A percentile compares a stretch with the other conserved stretches of the same genome.
These are phyloP conservation scores for Capsicum rhomboideum DNA, from an alignment of 257 asterid genomes.

Conservation along the genomic window DNA sequence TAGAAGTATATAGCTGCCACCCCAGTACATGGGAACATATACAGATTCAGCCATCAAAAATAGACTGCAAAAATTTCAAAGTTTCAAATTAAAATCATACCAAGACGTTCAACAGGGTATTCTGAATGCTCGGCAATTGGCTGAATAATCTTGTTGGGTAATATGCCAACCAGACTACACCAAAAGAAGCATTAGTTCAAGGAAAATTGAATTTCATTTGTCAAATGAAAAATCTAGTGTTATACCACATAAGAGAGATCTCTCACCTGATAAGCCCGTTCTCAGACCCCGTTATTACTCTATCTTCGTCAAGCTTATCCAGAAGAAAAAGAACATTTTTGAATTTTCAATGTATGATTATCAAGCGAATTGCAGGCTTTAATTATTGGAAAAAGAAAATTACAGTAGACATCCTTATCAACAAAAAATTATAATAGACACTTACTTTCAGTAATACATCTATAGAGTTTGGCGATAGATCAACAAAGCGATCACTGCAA, in stretches of 20 bases:
- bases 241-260: not conserved
- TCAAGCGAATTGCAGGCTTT: not conserved
- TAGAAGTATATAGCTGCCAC: not conserved
- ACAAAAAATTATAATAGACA: not conserved
- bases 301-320: conserved; percentile 83
- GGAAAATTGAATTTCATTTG: not conserved
- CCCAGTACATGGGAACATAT: not conserved
- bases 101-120: conserved; percentile 82
- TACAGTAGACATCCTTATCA: not conserved
- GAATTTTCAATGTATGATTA: not conserved
- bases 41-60: not conserved
- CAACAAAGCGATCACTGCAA: conserved; percentile 82
- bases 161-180: conserved; percentile 70
- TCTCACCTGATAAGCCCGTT: conserved; percentile 79
- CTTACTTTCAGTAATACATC: conserved; percentile 81
- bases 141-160: conserved; percentile 87
- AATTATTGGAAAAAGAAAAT: not conserved
- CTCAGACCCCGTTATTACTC: conserved; percentile 76
- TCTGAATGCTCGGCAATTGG: conserved; percentile 94
- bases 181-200: conserved; percentile 8
- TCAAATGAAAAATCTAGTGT: not conserved
- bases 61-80: not conserved
- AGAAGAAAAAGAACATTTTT: not conserved
- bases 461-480: conserved; percentile 73
- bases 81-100: conserved; percentile 26